Base-by-base conservation (phyloP, 768 basidiomycete species). In the Tulasnella sp. region DNA sequence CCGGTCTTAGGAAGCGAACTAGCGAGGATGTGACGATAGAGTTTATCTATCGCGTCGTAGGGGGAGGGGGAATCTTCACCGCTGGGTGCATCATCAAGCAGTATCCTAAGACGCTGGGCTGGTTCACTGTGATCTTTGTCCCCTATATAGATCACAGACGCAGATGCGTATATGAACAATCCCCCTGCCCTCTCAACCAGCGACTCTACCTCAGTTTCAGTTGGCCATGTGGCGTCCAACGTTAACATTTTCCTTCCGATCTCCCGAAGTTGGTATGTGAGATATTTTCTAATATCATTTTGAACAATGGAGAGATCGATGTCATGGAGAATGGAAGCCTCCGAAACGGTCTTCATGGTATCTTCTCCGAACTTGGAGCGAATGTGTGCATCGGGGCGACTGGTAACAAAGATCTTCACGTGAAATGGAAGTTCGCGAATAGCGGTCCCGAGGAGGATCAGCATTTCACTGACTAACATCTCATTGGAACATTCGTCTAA, bases 401-500 rank as follows among this genome's bases (percentile, higher is more conserved):
- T 59, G 15, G 67, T 68, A 32, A 68, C 42, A 12, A 68, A 41
- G 48, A 69, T 48, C 20, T 63, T 61, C 42, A 67, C 48, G 31
- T 58, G 58, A 10, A 51, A 8, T 4, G 66, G 63, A 34, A 67
- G 58, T 2, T 56, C 41, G 7, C 15, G 12, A 1, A 57, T 19
- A 10, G 43, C 45, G 3, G 37, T 24, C 4, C 53, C 50, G 15
- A 67, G 56, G 7, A 66, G 39, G 9, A n/a, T 13, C 19, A 67
- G 56, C 1, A 67, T 41, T 3, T 42, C 22, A 19, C 53, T 40
- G 6, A 44, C 33, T 9, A 16, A 45, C 19, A 31, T 37, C 29
- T 32, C 22, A 28, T 29, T 34, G 8, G 43, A 57, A 10, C 67
- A 63, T 58, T 69, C 67, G 54, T 69, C 67, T 27, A 69, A 55